phyloP scores from a whole-genome alignment of 495 filamentous ascomycete species.

The Pseudoneurospora amorphoporcata region DNA sequence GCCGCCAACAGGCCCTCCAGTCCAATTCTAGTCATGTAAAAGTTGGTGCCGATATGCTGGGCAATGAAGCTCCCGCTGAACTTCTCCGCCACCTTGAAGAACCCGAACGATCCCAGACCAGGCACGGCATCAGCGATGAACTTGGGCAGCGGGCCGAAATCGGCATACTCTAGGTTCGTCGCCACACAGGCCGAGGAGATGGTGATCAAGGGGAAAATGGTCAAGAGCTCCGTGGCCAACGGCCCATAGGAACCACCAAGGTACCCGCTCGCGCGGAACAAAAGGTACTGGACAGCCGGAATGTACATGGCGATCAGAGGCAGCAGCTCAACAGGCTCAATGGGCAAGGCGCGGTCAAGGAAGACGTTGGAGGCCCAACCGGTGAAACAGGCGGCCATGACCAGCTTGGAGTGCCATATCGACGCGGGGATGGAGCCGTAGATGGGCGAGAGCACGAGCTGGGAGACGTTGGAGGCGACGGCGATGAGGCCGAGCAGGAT shows the following conservation, averaged over 20 bases:
- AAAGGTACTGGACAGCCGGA: slow-evolving; percentile 56
- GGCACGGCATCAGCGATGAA: slow-evolving; percentile 47
- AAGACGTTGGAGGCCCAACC: slow-evolving; percentile 51
- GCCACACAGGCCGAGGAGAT: slow-evolving; percentile 56
- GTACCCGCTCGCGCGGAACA: slow-evolving; percentile 51
- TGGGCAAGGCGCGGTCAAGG: slow-evolving; percentile 30
- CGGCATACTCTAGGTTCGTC: slow-evolving; percentile 47
- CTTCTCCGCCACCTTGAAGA: slow-evolving; percentile 52
- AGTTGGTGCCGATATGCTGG: slow-evolving; percentile 47
- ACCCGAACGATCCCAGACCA: slow-evolving; percentile 48
- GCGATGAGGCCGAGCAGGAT: slow-evolving; percentile 58
- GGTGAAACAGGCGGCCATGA: slow-evolving; percentile 49
- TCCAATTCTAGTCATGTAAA: slow-evolving; percentile 58
- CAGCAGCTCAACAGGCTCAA: slow-evolving; percentile 62
- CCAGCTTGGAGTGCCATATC: slow-evolving; percentile 57
- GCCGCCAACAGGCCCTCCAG: slow-evolving; percentile 56
- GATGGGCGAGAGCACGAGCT: slow-evolving; percentile 66
- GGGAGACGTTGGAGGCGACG: slow-evolving; percentile 61
- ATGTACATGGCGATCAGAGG: slow-evolving; percentile 65
- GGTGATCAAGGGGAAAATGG: slow-evolving; percentile 62
- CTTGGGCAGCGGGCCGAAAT: slow-evolving; percentile 46
- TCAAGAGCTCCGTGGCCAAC: slow-evolving; percentile 58
- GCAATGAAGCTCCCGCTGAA: slow-evolving; percentile 39
- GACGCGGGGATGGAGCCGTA: slow-evolving; percentile 72
- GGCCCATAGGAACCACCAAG: slow-evolving; percentile 65